Base-by-base conservation (phyloP, 2,329 filamentous ascomycete species). In the Fusarium piperis region DNA sequence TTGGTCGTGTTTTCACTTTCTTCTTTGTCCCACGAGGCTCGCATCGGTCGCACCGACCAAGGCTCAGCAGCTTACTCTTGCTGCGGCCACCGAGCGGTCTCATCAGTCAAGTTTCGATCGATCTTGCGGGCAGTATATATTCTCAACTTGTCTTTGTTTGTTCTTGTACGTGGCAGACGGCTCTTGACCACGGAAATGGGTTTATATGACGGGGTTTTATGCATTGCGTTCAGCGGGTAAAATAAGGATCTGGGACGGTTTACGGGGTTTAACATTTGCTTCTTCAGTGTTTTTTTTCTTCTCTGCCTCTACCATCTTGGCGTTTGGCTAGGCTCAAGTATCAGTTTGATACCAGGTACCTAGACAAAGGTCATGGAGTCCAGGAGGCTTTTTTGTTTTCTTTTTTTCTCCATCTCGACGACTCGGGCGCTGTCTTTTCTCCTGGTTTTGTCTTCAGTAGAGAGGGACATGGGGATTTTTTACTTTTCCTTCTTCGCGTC, bases 221-320 rank as follows among this genome's bases (percentile, higher is more conserved):
- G 81, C 81, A 83, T 83, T 79, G 73, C 74, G 71, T 75, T 79
- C 71, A 81, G 79, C 79, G 80, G 78, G 76, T 75, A 79, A 78
- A 80, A 78, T 39, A 70, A 70, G 70, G 65, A 71, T 62, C 60
- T 65, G 74, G 68, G 67, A 76, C 73, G 61, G 71, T 70, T 75
- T 64, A 68, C 62, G 44, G 64, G 74, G 64, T 65, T 74, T 68
- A 60, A 65, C 65, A 75, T 74, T 63, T 58, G 28, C 59, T 73
- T 65, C 64, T 64, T 71, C 39, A 8, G 70, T 64, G 26, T 51
- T 8, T 51, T 48, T 35, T 46, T 39, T 58, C 59, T 59, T 64
- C 59, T 63, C 59, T 62, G 46, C 63, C 62, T 48, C 36, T n/a
- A 52, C 44, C 33, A 36, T 35, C 12, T 26, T 41, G 39, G 52